phyloP scores from a whole-genome alignment of 129 eudicot genomes.

The Flaveria bidentis region DNA sequence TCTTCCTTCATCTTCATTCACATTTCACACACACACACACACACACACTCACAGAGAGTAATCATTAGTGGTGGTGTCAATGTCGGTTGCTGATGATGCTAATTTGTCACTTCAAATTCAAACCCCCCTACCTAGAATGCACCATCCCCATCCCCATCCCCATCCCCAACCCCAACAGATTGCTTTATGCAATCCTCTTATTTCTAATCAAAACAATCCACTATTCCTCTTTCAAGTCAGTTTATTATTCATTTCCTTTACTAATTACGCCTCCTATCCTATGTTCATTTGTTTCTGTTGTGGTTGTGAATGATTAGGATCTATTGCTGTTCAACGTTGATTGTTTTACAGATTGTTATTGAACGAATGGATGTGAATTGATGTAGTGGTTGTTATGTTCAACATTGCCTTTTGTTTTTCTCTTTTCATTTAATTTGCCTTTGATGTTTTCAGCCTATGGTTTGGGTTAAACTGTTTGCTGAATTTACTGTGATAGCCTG shows the following conservation, averaged over 20 bases:
- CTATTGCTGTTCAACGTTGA: not conserved
- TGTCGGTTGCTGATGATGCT: constrained; percentile 35
- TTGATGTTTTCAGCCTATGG: not conserved
- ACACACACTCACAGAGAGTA: too few relatives aligned
- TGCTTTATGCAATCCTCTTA: constrained; percentile 10
- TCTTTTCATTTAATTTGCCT: not conserved
- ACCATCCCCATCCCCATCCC: constrained; percentile 9
- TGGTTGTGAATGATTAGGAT: not conserved
- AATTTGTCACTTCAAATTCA: constrained; percentile 30
- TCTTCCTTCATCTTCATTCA: not conserved
- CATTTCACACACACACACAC: too few relatives aligned
- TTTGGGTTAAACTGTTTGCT: constrained; percentile 1
- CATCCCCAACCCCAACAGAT: not conserved
- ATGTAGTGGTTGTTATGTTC: not conserved
- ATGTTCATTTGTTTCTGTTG: too few relatives aligned
- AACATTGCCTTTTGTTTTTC: not conserved
- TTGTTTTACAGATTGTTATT: not conserved
- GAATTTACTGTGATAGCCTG: not conserved
- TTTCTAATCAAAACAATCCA: constrained; percentile 18
- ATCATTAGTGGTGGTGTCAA: constrained; percentile 13
- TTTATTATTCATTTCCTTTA: constrained; percentile 1
- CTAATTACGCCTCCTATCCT: too few relatives aligned
- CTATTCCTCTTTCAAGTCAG: constrained; percentile 21
- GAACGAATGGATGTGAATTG: not conserved
- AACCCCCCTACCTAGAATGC: constrained; percentile 32